These are phyloP conservation scores for Lycium barbarum DNA, from an alignment of 257 asterid species.

Conservation along the genomic window DNA sequence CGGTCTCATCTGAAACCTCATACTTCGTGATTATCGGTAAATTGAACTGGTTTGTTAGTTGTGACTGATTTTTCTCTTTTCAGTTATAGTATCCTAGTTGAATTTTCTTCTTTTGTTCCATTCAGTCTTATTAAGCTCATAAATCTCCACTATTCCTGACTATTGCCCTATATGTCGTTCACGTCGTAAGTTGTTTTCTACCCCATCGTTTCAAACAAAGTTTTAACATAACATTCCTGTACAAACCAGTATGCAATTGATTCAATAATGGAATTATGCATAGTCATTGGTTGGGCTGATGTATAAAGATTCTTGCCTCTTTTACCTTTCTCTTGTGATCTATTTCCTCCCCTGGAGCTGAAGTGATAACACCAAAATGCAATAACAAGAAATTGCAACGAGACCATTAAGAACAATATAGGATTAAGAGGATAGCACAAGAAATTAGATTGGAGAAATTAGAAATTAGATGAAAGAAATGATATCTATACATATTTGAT, in stretches of 20 bases:
- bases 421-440: background rate
- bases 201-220: too few species aligned
- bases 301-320: background rate
- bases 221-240: too few species aligned
- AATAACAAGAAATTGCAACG: background rate
- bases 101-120: conserved; percentile 1
- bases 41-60: background rate
- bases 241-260: too few species aligned
- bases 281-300: too few species aligned
- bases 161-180: background rate
- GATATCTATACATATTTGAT: too few species aligned
- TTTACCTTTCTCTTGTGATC: background rate
- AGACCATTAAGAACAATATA: background rate
- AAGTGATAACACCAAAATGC: background rate
- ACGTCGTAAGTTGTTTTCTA: too few species aligned
- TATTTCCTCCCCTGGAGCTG: background rate
- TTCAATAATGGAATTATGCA: too few species aligned
- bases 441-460: too few species aligned
- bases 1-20: conserved; percentile 54
- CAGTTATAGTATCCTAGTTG: background rate
- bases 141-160: background rate
- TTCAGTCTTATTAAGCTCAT: background rate
- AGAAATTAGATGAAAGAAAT: too few species aligned
- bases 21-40: background rate
- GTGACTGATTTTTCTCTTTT: conserved; percentile 1